Conservation (phyloP, 768 basidiomycete species). For the Dacryopinax spathularia region DNA sequence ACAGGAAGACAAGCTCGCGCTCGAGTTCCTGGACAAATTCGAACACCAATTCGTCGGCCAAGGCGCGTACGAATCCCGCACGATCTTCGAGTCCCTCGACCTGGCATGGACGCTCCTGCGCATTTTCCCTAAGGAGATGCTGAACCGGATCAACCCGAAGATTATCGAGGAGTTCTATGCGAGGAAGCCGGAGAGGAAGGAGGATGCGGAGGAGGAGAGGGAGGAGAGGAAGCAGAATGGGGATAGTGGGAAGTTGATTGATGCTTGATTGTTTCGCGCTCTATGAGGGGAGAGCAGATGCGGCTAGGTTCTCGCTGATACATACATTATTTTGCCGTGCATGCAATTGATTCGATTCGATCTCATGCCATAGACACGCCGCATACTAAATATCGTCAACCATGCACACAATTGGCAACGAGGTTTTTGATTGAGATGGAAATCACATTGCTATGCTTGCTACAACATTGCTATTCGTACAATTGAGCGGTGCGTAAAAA, state of each 20-base stretch:
- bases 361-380: no score
- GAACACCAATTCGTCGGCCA: constrained; percentile 95
- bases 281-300: no score
- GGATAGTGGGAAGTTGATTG: not conserved
- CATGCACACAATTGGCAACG: no score
- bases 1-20: constrained; percentile 84
- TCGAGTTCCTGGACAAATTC: constrained; percentile 97
- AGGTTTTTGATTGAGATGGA: no score
- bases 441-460: no score
- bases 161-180: constrained; percentile 88
- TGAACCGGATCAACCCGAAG: constrained; percentile 95
- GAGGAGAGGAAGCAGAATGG: constrained; percentile 21
- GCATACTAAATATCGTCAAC: no score
- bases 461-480: no score
- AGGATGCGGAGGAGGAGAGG: constrained; percentile 36
- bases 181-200: constrained; percentile 60
- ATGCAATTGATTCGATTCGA: no score
- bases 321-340: no score
- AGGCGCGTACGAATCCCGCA: constrained; percentile 88
- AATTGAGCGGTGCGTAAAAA: no score
- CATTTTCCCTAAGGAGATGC: constrained; percentile 96
- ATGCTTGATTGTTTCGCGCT: no score
- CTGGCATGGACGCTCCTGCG: constrained; percentile 91
- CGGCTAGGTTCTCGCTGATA: no score
- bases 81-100: constrained; percentile 94